Conservation (phyloP, 148 eudicot genomes). For the Gaultheria prostrata region DNA sequence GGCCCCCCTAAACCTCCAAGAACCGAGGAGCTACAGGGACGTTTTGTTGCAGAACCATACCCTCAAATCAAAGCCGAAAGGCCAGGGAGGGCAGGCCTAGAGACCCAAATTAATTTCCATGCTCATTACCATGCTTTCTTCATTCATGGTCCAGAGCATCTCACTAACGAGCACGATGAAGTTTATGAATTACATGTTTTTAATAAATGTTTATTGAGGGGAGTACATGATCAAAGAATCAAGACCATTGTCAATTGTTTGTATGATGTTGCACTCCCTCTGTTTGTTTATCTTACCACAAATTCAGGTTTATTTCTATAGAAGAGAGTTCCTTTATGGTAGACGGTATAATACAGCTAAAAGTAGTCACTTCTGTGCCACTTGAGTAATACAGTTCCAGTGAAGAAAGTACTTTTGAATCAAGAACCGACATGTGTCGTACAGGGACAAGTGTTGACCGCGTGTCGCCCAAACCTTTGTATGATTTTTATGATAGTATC, state of each 20-base stretch:
- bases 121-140: no score
- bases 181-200: background rate
- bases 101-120: no score
- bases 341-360: background rate
- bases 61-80: no score
- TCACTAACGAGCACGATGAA: no score
- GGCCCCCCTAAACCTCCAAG: no score
- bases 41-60: no score
- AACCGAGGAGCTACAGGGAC: no score
- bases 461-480: background rate
- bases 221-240: background rate
- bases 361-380: background rate
- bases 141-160: no score
- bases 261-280: background rate
- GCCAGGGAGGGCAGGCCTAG: no score
- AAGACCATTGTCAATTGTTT: background rate
- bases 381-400: background rate
- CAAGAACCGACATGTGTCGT: background rate
- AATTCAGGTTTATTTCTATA: background rate
- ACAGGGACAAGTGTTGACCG: background rate
- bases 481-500: no score
- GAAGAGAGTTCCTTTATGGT: background rate
- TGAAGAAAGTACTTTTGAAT: background rate
- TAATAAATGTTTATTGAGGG: background rate
- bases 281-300: background rate